Base-by-base conservation (phyloP, 2,329 filamentous ascomycete genomes). In the Colletotrichum karsti region DNA sequence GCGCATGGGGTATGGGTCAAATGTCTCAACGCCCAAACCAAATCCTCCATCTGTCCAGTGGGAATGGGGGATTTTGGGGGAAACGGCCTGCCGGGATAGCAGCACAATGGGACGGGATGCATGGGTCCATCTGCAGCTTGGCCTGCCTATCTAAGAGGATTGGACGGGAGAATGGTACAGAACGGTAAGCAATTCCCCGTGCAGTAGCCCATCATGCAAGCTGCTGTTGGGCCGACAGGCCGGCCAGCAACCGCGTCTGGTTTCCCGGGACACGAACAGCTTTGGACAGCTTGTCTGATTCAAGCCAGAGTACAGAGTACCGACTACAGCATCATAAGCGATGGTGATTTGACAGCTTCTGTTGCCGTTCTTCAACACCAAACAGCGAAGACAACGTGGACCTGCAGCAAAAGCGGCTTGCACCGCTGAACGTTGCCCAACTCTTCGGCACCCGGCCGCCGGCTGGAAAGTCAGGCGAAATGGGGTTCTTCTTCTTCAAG, bases 11-110 rank as follows among this genome's bases (percentile, higher is more conserved):
- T 39, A 33, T 18, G 42, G 59, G 42, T 64, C 46, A 56, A 58
- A 35, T 67, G 53, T 64, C 64, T 67, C 64, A 58, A 58, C 39
- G 18, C 44, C 53, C 53, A 64, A 67, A 56, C 51, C 51, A 64
- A 67, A n/a, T 53, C 53, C 53, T 18, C 44, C 53, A 57, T 42
- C 44, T 39, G 64, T 63, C 53, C 64, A 58, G 60, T 64, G 64
- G 53, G 30, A 54, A 20, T 37, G 18, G 48, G 30, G 46, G 28
- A 13, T 63, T 61, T 37, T 51, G 56, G 59, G 51, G 44, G 18
- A 51, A 67, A 58, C 46, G 37, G 44, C 50, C 64, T 64, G 53
- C 60, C 35, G 44, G 53, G 57, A 41, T 60, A 44, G 44, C 26
- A 60, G 50, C 57, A 41, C 60, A 50, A 64, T 56, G 60, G 53